phyloP scores from a whole-genome alignment of 139 green algal genomes.

The Chlorella sp. region DNA sequence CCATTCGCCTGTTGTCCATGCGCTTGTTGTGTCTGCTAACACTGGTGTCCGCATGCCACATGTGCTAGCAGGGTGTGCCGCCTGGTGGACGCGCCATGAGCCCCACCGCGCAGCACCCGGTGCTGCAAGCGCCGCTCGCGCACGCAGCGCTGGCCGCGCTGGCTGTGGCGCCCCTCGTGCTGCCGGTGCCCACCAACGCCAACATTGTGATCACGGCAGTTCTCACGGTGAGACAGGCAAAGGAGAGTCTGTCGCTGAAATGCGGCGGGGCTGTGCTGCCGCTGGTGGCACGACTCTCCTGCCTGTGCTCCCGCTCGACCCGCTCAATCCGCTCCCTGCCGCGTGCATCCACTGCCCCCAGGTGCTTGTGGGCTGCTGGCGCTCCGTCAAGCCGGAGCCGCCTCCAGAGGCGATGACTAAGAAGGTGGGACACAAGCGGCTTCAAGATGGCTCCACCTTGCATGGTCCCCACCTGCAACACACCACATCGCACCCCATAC shows the following conservation, averaged over 20 bases:
- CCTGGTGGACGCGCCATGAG: too few species aligned
- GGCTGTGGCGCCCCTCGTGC: slow-evolving; percentile 39
- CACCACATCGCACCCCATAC: not conserved
- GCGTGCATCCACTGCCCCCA: not conserved
- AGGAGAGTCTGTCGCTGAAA: too few species aligned
- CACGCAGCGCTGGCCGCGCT: slow-evolving; percentile 38
- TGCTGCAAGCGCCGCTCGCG: not conserved
- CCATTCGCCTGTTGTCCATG: too few species aligned
- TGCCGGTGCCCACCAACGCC: slow-evolving; percentile 61
- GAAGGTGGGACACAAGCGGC: too few species aligned
- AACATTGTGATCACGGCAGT: slow-evolving; percentile 89
- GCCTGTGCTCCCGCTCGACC: too few species aligned
- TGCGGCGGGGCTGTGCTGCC: not conserved
- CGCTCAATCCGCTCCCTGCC: too few species aligned
- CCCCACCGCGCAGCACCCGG: too few species aligned
- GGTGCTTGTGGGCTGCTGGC: slow-evolving; percentile 84
- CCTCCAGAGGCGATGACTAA: slow-evolving; percentile 88
- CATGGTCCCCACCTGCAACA: not conserved
- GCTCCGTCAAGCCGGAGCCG: slow-evolving; percentile 80
- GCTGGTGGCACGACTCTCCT: too few species aligned
- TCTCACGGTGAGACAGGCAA: slow-evolving; percentile 53
- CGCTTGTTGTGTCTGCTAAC: too few species aligned
- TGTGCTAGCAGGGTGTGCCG: too few species aligned
- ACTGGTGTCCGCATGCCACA: too few species aligned
- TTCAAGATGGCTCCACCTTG: too few species aligned